Base-by-base conservation (phyloP, 1,139 yeast species). In the Chernovozyma aurita region DNA sequence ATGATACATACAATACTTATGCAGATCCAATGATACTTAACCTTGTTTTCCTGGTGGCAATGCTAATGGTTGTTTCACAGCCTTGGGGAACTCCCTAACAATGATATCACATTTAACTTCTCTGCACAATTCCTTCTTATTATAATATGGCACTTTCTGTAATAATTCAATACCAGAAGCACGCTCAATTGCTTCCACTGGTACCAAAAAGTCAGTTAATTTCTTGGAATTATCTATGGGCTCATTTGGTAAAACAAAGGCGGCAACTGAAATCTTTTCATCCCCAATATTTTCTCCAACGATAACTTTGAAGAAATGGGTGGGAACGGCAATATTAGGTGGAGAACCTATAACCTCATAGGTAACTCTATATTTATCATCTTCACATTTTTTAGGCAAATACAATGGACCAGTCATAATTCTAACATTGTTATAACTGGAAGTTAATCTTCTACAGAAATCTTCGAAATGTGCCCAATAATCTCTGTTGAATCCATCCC, bases 261-360 rank as follows among this genome's bases (percentile, higher is more conserved):
- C 96, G 1, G 84, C 97, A 9, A 87, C 86, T 9, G 95, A 78
- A 15, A 86, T 63, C 11, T 67, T 73, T 20, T 75, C 76, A 29
- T 63, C 53, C 5, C 69, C 63, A 31, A 61, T 55, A 12, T 65
- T 66, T 57, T 92, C 97, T 7, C 95, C 97, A 32, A 92, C 85
- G 39, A 94, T 66, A 42, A 92, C 66, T 61, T 92, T 94, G 73
- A 82, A 92, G 54, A 94, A 92, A 61, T 92, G 98, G 0, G 98
- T 92, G 14, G 99, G 98, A 9, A 92, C 99, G 0, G 98, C 97
- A 38, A 92, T 74, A 49, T 78, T 85, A 35, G 98, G 98, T 5
- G 99, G 99, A 47, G 87, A 85, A 3, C 99, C 99, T 57, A 92
- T 87, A 31, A 92, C 86, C 61, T 94, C 98, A 59, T 90, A 92